Base-by-base conservation (phyloP, 441 rosid species). In the Arabidopsis lyrata region DNA sequence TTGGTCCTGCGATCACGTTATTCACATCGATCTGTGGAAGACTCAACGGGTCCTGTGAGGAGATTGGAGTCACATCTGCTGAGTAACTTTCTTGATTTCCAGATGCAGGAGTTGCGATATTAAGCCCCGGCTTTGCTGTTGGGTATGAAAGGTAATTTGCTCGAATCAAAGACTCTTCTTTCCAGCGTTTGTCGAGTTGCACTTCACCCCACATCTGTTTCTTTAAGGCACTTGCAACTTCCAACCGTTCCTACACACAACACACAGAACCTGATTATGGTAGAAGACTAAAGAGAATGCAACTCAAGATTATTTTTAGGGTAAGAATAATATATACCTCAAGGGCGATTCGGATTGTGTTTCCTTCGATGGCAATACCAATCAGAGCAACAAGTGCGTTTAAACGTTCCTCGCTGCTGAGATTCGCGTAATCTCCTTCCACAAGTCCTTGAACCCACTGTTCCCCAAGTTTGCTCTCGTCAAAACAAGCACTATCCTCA, bases 161-260 rank as follows among this genome's bases (percentile, higher is more conserved):
- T 79, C 80, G 87, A 34, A 73, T 45, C 64, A 89, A 55, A 68
- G 75, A 87, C 63, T 92, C 98, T 81, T 92, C 96, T 72, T 86
- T 89, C 34, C 93, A 89, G 7, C 98, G 91, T 77, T 90, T 92
- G 63, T 92, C 98, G n/a, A 90, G 88, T 71, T 92, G 98, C 38
- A 85, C 92, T 80, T 90, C 98, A 3, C 92, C 85, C 96, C 93
- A 90, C 90, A 90, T 89, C 83, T 85, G 98, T 82, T 90, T 92
- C 87, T 90, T 92, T 68, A 92, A 77, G 42, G 90, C 87, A 87
- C 80, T 90, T 29, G 98, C 96, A 38, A 87, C 90, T 81, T 92
- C 98, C 76, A 92, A 76, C 14, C 98, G 93, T 73, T 90, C 98
- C 98, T 92, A 87, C 78, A 78, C 48, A 18, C 64, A 70, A 58